Evolutionary conservation across 176 grass and related monocot genomes (phyloP), one percentile per base, ranked within the genome.

Genomic region (Otatea glauca): DNA sequence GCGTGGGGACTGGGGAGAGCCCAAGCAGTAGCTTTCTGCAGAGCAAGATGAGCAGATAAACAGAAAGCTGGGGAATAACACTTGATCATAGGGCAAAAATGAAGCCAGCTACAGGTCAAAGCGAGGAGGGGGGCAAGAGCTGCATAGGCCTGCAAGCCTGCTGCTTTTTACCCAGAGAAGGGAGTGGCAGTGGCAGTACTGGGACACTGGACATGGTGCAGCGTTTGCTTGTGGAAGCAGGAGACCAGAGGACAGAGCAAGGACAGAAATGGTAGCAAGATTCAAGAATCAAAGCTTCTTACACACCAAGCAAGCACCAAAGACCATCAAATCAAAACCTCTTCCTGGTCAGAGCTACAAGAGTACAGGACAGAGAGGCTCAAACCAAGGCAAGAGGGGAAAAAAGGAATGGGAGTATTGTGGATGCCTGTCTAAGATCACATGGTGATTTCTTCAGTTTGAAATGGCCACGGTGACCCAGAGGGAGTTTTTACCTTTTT

Each of bases 211-310:
- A 83, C 80, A 85, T 43, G 80, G 6, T 81, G 87, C 88, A 87
- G 65, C 75, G 86, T 86, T 94, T 89, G 88, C 89, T 58, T 91
- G 86, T 61, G 51, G 85, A 68, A 64, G 77, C 39, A 88, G 91
- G 85, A 94, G 81, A 85, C 85, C 79, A 82, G 66, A 92, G 39
- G 37, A 55, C 79, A 90, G 79, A 62, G 54, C 70, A 85, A 55
- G 43, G 64, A 74, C 55, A 77, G 78, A 11, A 35, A 75, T 81
- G 71, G 82, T 45, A 81, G 27, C n/a, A n/a, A n/a, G n/a, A n/a
- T n/a, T n/a, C 23, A 39, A 29, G 92, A 94, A 92, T 90, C 88
- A 91, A 87, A 95, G 85, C 89, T 93, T 90, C 93, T 92, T 92
- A 68, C 77, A 60, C 89, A 74, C 80, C 85, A 89, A 91, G 85